A percentile compares a stretch with the other conserved stretches of the same genome.
Evolutionary conservation across 495 filamentous ascomycete species (phyloP).

Genomic region (Articulospora tetracladia): DNA sequence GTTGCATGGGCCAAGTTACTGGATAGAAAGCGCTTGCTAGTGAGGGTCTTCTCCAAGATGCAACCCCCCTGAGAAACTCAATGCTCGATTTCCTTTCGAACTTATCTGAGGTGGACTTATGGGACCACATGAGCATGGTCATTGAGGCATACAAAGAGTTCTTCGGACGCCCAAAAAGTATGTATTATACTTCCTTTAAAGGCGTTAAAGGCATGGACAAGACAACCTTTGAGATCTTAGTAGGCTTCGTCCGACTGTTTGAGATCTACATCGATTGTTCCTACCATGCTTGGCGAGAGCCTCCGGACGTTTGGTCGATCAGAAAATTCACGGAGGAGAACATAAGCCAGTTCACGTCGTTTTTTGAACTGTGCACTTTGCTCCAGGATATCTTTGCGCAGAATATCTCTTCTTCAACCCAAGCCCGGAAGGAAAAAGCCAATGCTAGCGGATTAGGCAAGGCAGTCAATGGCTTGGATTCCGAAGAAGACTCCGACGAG

Average conservation of each 20-base stretch:
- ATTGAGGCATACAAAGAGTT: neutral
- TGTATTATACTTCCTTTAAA: neutral
- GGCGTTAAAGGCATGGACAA: slow-evolving; percentile 18
- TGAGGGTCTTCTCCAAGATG: slow-evolving; percentile 13
- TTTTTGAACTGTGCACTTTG: slow-evolving; percentile 10
- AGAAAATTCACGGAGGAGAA: neutral
- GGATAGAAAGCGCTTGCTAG: slow-evolving; percentile 18
- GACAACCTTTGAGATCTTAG: slow-evolving; percentile 5
- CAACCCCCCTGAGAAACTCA: neutral
- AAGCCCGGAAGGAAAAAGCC: neutral
- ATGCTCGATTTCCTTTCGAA: slow-evolving; percentile 13
- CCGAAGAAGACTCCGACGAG: slow-evolving; percentile 8
- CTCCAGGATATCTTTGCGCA: slow-evolving; percentile 2
- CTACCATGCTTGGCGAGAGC: slow-evolving; percentile 2
- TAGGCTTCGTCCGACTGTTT: slow-evolving; percentile 13
- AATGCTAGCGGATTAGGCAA: neutral
- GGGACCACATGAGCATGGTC: slow-evolving; percentile 16
- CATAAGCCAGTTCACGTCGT: neutral
- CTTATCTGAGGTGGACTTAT: slow-evolving; percentile 10
- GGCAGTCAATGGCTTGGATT: neutral
- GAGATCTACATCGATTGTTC: slow-evolving; percentile 18
- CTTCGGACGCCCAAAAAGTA: neutral
- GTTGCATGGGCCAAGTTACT: slow-evolving; percentile 3
- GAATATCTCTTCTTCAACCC: neutral
- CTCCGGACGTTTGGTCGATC: neutral